Evolutionary conservation across 768 basidiomycete species (phyloP).

Genomic region (Boletus subparvulus): DNA sequence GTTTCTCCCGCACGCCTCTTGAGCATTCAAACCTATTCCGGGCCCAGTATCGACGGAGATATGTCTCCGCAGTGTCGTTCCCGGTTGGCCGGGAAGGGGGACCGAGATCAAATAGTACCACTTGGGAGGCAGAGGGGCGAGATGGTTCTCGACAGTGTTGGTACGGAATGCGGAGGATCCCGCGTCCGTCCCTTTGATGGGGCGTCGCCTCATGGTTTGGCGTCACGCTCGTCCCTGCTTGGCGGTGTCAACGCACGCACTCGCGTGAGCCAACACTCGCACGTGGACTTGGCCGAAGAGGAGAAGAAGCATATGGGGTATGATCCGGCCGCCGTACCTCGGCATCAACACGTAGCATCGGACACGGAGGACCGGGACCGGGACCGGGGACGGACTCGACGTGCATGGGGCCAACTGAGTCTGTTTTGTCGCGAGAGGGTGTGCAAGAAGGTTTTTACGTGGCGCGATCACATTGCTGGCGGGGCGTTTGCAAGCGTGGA

Average conservation of each 20-base stretch:
- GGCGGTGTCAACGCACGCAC: neutral
- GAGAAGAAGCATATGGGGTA: neutral
- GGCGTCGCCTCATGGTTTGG: neutral
- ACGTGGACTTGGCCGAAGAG: neutral
- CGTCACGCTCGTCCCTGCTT: neutral
- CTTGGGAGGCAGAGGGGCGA: neutral
- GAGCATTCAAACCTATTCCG: neutral
- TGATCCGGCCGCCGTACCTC: conserved; percentile 21
- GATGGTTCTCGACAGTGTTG: neutral
- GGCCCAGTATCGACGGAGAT: neutral
- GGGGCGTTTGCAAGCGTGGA: neutral
- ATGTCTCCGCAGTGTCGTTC: neutral
- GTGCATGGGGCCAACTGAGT: conserved; percentile 1
- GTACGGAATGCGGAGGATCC: neutral
- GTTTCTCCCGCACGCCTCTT: neutral
- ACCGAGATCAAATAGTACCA: neutral
- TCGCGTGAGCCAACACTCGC: neutral
- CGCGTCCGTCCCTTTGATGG: neutral
- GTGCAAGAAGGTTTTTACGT: conserved; percentile 7
- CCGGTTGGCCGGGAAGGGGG: neutral
- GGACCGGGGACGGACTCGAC: neutral
- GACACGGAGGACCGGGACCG: neutral
- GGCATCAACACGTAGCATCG: neutral
- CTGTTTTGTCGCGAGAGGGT: conserved; percentile 4
- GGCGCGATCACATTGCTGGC: conserved; percentile 6